Evolutionary conservation across 75 land plant genomes (phyloP).

Genomic region (Adiantum capillusveneris): DNA sequence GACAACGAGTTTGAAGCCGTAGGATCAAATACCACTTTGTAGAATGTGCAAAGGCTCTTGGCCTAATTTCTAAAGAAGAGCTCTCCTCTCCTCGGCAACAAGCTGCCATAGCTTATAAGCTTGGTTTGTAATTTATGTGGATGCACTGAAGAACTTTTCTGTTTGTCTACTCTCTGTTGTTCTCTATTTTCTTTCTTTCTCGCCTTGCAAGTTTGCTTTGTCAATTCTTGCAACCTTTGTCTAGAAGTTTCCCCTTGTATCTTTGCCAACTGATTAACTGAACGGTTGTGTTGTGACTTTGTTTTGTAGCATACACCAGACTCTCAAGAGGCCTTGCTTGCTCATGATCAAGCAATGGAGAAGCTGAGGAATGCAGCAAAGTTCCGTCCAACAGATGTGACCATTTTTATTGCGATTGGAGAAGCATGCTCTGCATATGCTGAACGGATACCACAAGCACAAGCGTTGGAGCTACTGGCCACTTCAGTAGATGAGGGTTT

Average conservation of each 20-base stretch:
- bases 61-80: too few species aligned
- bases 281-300: not conserved
- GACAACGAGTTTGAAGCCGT: too few species aligned
- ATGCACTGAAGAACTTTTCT: too few species aligned
- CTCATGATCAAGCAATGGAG: constrained; percentile 20
- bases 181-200: too few species aligned
- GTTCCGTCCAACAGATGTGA: constrained; percentile 25
- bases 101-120: too few species aligned
- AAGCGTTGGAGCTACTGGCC: constrained; percentile 17
- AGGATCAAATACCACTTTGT: too few species aligned
- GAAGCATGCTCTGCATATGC: constrained; percentile 18
- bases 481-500: constrained; percentile 26
- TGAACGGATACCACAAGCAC: constrained; percentile 10
- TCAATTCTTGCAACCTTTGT: too few species aligned
- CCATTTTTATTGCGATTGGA: constrained; percentile 30
- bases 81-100: too few species aligned
- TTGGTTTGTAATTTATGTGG: too few species aligned
- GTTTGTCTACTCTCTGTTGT: too few species aligned
- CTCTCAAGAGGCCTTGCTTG: constrained; percentile 15
- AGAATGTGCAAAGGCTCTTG: too few species aligned
- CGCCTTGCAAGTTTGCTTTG: too few species aligned
- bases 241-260: not conserved
- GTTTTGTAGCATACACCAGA: constrained; percentile 23
- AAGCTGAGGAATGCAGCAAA: constrained; percentile 28
- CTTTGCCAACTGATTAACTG: not conserved